phyloP scores from a whole-genome alignment of 2,329 filamentous ascomycete species.

The Zymoseptoria passerinii region DNA sequence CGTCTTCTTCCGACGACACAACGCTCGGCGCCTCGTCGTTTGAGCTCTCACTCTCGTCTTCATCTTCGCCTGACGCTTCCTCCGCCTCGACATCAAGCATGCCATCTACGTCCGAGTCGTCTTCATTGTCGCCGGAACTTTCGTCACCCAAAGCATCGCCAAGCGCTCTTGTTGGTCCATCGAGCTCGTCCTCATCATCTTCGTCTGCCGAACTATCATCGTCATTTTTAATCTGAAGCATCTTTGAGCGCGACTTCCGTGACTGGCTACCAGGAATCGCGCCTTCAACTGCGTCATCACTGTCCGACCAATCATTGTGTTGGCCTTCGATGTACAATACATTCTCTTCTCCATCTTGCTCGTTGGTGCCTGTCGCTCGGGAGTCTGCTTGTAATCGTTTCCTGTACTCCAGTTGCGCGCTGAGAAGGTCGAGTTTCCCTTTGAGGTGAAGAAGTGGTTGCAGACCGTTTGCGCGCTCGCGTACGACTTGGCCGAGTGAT shows the following conservation, averaged over 20 bases:
- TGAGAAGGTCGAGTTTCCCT: constrained; percentile 90
- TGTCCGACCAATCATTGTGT: constrained; percentile 50
- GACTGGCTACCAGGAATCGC: constrained; percentile 24
- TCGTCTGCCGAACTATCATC: constrained; percentile 9
- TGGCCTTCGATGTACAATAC: constrained; percentile 84
- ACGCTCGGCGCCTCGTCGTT: constrained; percentile 7
- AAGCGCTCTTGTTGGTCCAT: constrained; percentile 4
- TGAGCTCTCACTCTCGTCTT: constrained; percentile 7
- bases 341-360: constrained; percentile 60
- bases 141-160: constrained; percentile 14
- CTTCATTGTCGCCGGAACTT: constrained; percentile 13
- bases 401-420: constrained; percentile 77
- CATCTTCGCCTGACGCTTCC: constrained; percentile 37
- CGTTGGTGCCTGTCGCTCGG: constrained; percentile 44
- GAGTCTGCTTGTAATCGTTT: constrained; percentile 51
- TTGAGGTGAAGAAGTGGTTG: constrained; percentile 79
- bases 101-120: constrained; percentile 27
- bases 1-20: constrained; percentile 26
- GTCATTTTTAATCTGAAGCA: constrained; percentile 4
- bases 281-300: constrained; percentile 38
- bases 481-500: constrained; percentile 75
- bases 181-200: constrained; percentile 4
- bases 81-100: constrained; percentile 46
- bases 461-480: constrained; percentile 74
- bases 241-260: not conserved